Percentiles rank a stretch among this genome's conserved stretches.
Conservation (phyloP, 345 rosid genomes). For the Sonneratia alba region DNA sequence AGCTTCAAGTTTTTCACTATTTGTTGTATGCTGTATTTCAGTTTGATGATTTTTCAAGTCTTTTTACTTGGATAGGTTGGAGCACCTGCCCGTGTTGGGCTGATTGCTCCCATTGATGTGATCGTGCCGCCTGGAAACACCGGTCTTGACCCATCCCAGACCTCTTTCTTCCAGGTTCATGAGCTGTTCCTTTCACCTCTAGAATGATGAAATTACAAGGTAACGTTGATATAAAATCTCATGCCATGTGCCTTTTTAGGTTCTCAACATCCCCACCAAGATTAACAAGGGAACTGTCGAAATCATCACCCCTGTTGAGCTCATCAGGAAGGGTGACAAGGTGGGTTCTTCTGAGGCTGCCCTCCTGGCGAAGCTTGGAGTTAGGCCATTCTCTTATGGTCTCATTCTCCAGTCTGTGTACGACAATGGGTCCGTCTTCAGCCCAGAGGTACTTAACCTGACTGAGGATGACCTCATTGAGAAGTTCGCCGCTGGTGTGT, state of each 20-base stretch:
- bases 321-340: slow-evolving; percentile 90
- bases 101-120: slow-evolving; percentile 88
- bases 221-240: not conserved
- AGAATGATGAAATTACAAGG: not conserved
- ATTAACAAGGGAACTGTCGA: slow-evolving; percentile 99
- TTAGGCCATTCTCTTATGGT: slow-evolving; percentile 93
- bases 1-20: too few species aligned
- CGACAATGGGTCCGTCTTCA: slow-evolving; percentile 79
- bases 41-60: too few species aligned
- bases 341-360: slow-evolving; percentile 98
- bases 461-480: slow-evolving; percentile 70
- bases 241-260: slow-evolving; percentile 21
- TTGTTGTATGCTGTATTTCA: too few species aligned
- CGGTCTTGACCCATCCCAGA: slow-evolving; percentile 94
- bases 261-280: slow-evolving; percentile 91
- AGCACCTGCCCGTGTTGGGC: slow-evolving; percentile 98
- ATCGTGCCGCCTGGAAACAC: slow-evolving; percentile 95
- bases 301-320: slow-evolving; percentile 88
- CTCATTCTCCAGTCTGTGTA: slow-evolving; percentile 62
- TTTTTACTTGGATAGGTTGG: slow-evolving; percentile 34
- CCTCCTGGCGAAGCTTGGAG: slow-evolving; percentile 74
- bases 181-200: not conserved
- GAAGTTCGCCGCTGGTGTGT: slow-evolving; percentile 73
- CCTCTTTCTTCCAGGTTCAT: slow-evolving; percentile 88
- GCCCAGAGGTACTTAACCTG: slow-evolving; percentile 81